Conservation (phyloP, 1,284 basidiomycete genomes). For the Cutaneotrichosporon sp. region DNA sequence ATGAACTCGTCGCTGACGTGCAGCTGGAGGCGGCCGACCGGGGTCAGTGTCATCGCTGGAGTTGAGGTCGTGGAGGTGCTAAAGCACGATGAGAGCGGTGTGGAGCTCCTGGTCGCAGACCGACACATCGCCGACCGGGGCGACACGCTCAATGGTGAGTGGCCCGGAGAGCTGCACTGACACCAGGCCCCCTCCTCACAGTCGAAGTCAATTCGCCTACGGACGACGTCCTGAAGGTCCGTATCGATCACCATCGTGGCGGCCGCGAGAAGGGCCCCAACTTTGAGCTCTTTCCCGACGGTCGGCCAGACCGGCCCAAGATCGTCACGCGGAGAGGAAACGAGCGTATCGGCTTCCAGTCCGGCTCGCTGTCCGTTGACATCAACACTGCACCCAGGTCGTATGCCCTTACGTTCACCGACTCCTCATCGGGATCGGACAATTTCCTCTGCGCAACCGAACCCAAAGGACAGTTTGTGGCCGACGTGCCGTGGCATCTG, state of each 20-base stretch:
- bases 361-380: constrained; percentile 32
- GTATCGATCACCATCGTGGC: constrained; percentile 57
- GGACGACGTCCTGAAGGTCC: constrained; percentile 56
- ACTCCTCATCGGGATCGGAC: not conserved
- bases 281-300: constrained; percentile 64
- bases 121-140: constrained; percentile 46
- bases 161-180: constrained; percentile 52
- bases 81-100: constrained; percentile 49
- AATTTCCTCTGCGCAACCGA: constrained; percentile 48
- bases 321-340: constrained; percentile 48
- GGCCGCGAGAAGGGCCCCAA: constrained; percentile 51
- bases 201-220: constrained; percentile 61
- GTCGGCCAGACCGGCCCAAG: constrained; percentile 51
- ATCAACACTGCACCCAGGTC: constrained; percentile 30
- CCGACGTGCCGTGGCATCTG: constrained; percentile 62
- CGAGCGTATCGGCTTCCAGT: constrained; percentile 45
- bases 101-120: constrained; percentile 61
- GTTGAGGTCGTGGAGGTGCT: constrained; percentile 53
- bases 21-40: constrained; percentile 33
- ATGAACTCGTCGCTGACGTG: not conserved
- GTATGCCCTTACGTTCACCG: constrained; percentile 52
- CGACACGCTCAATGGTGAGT: constrained; percentile 13
- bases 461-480: constrained; percentile 59
- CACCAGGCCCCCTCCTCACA: constrained; percentile 56
- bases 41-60: constrained; percentile 54